Conservation (phyloP, 768 basidiomycete genomes). For the Podaxis sp. region DNA sequence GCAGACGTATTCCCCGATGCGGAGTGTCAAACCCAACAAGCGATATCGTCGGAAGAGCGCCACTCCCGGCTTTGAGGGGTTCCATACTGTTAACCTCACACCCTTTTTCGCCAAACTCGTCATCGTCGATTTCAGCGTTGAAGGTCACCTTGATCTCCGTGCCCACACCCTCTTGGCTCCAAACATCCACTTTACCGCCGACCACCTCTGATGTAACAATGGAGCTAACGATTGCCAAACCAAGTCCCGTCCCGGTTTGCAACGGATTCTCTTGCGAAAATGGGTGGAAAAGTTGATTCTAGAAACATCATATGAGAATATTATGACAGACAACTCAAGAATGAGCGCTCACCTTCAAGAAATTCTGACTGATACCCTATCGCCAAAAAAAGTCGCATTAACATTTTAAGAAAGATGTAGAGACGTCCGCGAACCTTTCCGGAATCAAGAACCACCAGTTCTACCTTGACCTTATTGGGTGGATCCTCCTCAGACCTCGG, state of each 20-base stretch:
- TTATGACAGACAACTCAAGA: background rate
- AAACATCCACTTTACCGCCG: slow-evolving; percentile 89
- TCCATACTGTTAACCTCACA: slow-evolving; percentile 37
- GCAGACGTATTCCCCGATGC: slow-evolving; percentile 65
- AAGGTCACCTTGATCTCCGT: slow-evolving; percentile 91
- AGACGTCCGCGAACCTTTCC: slow-evolving; percentile 60
- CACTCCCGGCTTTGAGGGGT: slow-evolving; percentile 42
- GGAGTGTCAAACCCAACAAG: slow-evolving; percentile 69
- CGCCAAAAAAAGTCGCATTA: background rate
- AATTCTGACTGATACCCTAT: slow-evolving; percentile 88
- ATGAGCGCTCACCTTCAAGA: slow-evolving; percentile 63
- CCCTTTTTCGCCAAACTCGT: slow-evolving; percentile 21
- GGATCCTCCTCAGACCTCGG: slow-evolving; percentile 52
- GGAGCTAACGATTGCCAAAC: slow-evolving; percentile 92
- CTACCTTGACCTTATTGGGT: slow-evolving; percentile 66
- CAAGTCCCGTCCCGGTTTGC: slow-evolving; percentile 90
- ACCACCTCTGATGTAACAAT: slow-evolving; percentile 86
- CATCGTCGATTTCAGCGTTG: slow-evolving; percentile 60
- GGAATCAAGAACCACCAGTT: slow-evolving; percentile 83
- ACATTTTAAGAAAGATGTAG: background rate
- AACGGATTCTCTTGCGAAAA: slow-evolving; percentile 97
- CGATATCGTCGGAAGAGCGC: slow-evolving; percentile 51
- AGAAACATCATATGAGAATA: slow-evolving; percentile 3
- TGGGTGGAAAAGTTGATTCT: slow-evolving; percentile 95
- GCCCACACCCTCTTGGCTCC: slow-evolving; percentile 86